These are phyloP conservation scores for Furcasterigmium sp. DNA, from an alignment of 2,329 filamentous ascomycete species.

Conservation along the genomic window DNA sequence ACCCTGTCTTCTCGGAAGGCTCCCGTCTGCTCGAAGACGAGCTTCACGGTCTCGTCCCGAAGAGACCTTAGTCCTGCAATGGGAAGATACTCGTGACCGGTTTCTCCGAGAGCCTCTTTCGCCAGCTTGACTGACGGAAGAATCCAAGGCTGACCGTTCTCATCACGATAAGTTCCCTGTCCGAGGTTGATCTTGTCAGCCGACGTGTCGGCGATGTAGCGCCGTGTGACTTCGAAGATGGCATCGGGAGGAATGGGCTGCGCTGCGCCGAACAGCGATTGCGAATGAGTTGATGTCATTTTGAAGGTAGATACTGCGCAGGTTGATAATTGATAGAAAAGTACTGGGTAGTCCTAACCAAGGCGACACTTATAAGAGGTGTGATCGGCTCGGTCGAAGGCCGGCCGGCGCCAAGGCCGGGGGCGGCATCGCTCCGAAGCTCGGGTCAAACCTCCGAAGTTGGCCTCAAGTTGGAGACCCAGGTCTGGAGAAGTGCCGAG, in stretches of 20 bases:
- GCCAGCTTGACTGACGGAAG: constrained; percentile 27
- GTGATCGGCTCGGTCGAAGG: too few relatives aligned
- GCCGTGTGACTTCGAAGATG: constrained; percentile 27
- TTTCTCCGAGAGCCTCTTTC: constrained; percentile 12
- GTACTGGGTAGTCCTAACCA: too few relatives aligned
- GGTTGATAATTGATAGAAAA: too few relatives aligned
- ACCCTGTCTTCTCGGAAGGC: constrained; percentile 21
- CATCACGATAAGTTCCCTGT: constrained; percentile 31
- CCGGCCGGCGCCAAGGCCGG: too few relatives aligned
- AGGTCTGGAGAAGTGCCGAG: too few relatives aligned
- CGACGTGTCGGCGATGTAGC: constrained; percentile 21
- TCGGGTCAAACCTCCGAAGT: too few relatives aligned
- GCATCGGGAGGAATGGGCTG: constrained; percentile 19
- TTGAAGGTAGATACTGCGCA: too few relatives aligned
- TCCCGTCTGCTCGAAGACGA: constrained; percentile 22
- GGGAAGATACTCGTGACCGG: constrained; percentile 30
- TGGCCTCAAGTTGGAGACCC: too few relatives aligned
- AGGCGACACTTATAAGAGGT: too few relatives aligned
- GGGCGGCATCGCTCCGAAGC: too few relatives aligned
- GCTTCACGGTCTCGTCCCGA: constrained; percentile 21
- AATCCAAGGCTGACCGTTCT: constrained; percentile 29
- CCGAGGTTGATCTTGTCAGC: constrained; percentile 32
- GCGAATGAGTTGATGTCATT: too few relatives aligned
- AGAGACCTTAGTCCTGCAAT: constrained; percentile 27
- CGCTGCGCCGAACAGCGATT: neutral